phyloP scores from a whole-genome alignment of 768 basidiomycete species.

The Chlorophyllum brunneum region DNA sequence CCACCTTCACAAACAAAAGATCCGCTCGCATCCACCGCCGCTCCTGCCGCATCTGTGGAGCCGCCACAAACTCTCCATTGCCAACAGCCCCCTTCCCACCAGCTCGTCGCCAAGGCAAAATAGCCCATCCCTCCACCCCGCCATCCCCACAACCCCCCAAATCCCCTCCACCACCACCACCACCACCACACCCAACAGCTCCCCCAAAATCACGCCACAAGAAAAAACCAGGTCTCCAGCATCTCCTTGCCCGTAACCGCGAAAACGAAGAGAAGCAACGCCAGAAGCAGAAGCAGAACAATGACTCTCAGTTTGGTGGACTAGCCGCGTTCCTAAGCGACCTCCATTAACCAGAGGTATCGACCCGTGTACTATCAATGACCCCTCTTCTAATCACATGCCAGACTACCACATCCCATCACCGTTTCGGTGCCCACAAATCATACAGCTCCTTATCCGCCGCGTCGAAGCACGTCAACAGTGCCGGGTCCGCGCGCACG shows the following conservation, averaged over 20 bases:
- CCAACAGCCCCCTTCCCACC: not conserved
- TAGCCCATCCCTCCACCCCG: slow-evolving; percentile 12
- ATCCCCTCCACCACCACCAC: slow-evolving; percentile 11
- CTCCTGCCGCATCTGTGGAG: slow-evolving; percentile 13
- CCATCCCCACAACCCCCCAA: not conserved
- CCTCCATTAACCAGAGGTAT: slow-evolving; percentile 21
- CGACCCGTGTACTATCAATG: slow-evolving; percentile 7
- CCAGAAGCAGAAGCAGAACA: slow-evolving; percentile 22
- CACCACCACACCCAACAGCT: not conserved
- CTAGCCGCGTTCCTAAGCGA: slow-evolving; percentile 53
- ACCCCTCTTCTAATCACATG: not conserved
- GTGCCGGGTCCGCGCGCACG: slow-evolving; percentile 62
- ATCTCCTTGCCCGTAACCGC: slow-evolving; percentile 60
- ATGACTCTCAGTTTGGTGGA: slow-evolving; percentile 23
- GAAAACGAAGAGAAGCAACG: slow-evolving; percentile 41
- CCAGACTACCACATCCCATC: slow-evolving; percentile 10
- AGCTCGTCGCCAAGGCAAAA: slow-evolving; percentile 6
- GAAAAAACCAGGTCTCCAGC: slow-evolving; percentile 55
- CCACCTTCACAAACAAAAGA: slow-evolving; percentile 22
- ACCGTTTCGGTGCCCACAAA: slow-evolving; percentile 62
- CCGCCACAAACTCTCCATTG: not conserved
- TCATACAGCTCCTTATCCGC: slow-evolving; percentile 75
- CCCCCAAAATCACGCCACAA: slow-evolving; percentile 38
- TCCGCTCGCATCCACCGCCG: slow-evolving; percentile 16
- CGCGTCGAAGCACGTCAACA: slow-evolving; percentile 72